Conservation (phyloP, 768 basidiomycete species). For the Galerina marginata region DNA sequence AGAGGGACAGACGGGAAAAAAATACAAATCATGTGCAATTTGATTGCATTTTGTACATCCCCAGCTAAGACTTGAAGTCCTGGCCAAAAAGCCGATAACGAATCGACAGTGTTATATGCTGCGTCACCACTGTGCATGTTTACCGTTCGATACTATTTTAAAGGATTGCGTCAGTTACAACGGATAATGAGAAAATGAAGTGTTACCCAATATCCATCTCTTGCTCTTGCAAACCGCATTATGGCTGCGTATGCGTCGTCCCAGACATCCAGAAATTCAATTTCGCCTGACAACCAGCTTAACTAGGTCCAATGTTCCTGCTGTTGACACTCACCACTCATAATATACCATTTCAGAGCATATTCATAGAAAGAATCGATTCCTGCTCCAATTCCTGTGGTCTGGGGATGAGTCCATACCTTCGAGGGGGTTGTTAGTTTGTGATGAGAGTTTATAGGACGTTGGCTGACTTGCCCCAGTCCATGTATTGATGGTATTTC, state of each 20-base stretch:
- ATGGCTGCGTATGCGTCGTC: slow-evolving; percentile 81
- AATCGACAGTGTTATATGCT: slow-evolving; percentile 85
- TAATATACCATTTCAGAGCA: slow-evolving; percentile 89
- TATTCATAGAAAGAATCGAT: slow-evolving; percentile 97
- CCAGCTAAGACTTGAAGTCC: slow-evolving; percentile 89
- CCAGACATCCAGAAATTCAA: slow-evolving; percentile 84
- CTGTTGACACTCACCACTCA: slow-evolving; percentile 60
- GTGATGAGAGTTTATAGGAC: neutral
- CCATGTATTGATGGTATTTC: slow-evolving; percentile 86
- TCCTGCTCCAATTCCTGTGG: slow-evolving; percentile 89
- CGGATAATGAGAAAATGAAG: neutral
- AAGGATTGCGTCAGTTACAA: neutral
- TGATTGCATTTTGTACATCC: slow-evolving; percentile 89
- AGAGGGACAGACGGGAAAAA: neutral
- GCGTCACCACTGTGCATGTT: slow-evolving; percentile 80
- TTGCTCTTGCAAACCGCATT: slow-evolving; percentile 83
- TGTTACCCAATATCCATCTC: slow-evolving; percentile 88
- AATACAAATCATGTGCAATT: slow-evolving; percentile 85
- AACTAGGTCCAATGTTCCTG: neutral
- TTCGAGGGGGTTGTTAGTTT: slow-evolving; percentile 29
- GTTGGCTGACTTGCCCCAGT: slow-evolving; percentile 63
- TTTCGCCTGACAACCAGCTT: slow-evolving; percentile 59
- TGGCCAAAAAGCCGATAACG: slow-evolving; percentile 96
- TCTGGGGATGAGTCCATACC: slow-evolving; percentile 80
- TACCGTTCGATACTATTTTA: slow-evolving; percentile 78